These are phyloP conservation scores for Xenosphaeropsis pyriputrescens DNA, from an alignment of 2,329 filamentous ascomycete genomes.

Conservation along the genomic window DNA sequence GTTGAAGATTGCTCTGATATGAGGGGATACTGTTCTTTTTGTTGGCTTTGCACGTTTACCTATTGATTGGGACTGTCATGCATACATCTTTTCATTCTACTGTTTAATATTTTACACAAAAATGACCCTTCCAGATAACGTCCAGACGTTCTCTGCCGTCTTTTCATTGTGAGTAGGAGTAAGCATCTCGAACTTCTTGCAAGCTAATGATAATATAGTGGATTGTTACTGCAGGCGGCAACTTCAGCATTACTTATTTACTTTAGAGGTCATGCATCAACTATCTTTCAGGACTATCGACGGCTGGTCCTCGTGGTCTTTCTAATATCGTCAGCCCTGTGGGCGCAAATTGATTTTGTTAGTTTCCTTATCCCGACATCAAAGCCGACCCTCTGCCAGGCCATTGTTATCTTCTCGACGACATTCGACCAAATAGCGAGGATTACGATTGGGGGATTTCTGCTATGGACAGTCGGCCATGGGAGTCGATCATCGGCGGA, in stretches of 20 bases:
- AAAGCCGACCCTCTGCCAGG: conserved; percentile 12
- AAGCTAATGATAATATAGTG: conserved; percentile 9
- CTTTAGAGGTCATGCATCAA: conserved; percentile 14
- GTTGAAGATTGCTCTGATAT: background rate
- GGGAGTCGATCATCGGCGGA: conserved; percentile 12
- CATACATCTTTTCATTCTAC: conserved; percentile 9
- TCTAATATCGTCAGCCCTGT: conserved; percentile 17
- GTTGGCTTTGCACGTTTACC: conserved; percentile 2
- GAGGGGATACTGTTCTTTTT: background rate
- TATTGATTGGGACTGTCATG: conserved; percentile 16
- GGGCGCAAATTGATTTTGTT: conserved; percentile 17
- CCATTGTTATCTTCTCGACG: conserved; percentile 14
- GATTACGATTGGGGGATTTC: conserved; percentile 15
- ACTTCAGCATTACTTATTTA: conserved; percentile 15
- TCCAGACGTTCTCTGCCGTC: conserved; percentile 17
- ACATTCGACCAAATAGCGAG: conserved; percentile 17
- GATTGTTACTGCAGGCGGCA: conserved; percentile 17
- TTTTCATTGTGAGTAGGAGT: conserved; percentile 17
- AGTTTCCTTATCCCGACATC: conserved; percentile 9
- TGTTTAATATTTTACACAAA: conserved; percentile 6
- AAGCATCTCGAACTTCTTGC: background rate
- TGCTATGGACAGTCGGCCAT: conserved; percentile 17
- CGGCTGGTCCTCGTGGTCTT: conserved; percentile 22
- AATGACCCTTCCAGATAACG: conserved; percentile 16
- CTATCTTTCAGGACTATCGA: conserved; percentile 18